Conservation (phyloP, 2,329 filamentous ascomycete genomes). For the Sphaceloma murrayae region DNA sequence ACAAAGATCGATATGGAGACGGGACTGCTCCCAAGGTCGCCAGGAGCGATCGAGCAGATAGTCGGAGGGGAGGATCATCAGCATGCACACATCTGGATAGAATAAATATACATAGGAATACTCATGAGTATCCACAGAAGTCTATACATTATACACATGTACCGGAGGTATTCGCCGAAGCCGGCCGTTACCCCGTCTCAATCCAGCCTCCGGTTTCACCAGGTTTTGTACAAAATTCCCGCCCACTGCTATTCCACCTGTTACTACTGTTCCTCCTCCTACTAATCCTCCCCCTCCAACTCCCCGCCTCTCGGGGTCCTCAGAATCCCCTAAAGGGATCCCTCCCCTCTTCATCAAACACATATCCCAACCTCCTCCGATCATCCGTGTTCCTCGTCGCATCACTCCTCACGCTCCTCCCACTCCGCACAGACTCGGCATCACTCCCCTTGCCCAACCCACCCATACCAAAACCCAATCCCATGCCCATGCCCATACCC, state of each 20-base stretch:
- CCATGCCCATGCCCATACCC: constrained; percentile 27
- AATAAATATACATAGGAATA: neutral
- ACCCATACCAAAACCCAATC: constrained; percentile 18
- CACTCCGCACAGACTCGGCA: neutral
- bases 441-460: constrained; percentile 18
- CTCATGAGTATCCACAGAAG: constrained; percentile 1
- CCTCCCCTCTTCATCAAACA: constrained; percentile 28
- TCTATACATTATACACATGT: constrained; percentile 14
- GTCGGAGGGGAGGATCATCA: too few species aligned
- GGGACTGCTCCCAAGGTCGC: too few species aligned
- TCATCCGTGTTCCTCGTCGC: constrained; percentile 26
- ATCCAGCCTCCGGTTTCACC: neutral
- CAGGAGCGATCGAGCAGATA: too few species aligned
- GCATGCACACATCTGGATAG: neutral
- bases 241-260: neutral
- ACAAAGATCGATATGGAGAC: neutral
- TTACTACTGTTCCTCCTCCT: neutral
- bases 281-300: neutral
- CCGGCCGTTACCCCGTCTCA: too few species aligned
- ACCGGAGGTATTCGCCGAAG: too few species aligned
- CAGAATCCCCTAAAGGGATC: constrained; percentile 32
- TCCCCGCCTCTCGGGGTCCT: neutral
- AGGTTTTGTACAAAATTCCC: neutral
- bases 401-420: constrained; percentile 15
- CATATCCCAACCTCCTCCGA: constrained; percentile 26